A percentile compares a stretch with the other conserved stretches of the same genome.
Evolutionary conservation across 2,329 filamentous ascomycete species (phyloP).

Genomic region (Paraphaeosphaeria minitans): DNA sequence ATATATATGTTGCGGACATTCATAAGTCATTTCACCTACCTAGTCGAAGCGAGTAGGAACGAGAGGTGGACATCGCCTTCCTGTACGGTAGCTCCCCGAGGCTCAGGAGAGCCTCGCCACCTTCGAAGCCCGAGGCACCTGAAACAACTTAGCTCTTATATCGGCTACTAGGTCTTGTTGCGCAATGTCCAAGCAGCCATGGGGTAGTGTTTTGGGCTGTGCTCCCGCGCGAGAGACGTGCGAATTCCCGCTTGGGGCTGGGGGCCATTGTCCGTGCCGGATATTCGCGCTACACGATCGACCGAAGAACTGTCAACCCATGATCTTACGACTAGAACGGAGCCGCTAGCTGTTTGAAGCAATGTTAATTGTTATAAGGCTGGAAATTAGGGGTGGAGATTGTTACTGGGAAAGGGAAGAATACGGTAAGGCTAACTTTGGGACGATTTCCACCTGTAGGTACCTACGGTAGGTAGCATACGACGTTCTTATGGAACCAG

Average conservation of each 20-base stretch:
- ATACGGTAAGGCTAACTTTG: not conserved
- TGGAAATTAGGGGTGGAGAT: not conserved
- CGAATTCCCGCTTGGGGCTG: not conserved
- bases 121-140: not conserved
- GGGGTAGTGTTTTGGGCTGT: not conserved
- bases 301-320: not conserved
- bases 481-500: not conserved
- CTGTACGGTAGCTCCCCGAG: not conserved
- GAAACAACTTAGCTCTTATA: not conserved
- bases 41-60: not conserved
- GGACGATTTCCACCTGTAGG: not conserved
- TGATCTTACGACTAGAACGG: not conserved
- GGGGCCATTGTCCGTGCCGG: not conserved
- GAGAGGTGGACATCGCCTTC: not conserved
- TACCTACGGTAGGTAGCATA: not conserved
- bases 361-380: not conserved
- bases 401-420: not conserved
- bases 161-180: not conserved
- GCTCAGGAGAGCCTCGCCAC: not conserved
- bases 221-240: not conserved
- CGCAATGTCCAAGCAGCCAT: not conserved
- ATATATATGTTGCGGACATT: not conserved
- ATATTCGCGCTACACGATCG: not conserved
- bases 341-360: not conserved
- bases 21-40: not conserved